A percentile compares a stretch with the other conserved stretches of the same genome.
Evolutionary conservation across 2,329 filamentous ascomycete genomes (phyloP).

Genomic region (Waltergamsia citrina): DNA sequence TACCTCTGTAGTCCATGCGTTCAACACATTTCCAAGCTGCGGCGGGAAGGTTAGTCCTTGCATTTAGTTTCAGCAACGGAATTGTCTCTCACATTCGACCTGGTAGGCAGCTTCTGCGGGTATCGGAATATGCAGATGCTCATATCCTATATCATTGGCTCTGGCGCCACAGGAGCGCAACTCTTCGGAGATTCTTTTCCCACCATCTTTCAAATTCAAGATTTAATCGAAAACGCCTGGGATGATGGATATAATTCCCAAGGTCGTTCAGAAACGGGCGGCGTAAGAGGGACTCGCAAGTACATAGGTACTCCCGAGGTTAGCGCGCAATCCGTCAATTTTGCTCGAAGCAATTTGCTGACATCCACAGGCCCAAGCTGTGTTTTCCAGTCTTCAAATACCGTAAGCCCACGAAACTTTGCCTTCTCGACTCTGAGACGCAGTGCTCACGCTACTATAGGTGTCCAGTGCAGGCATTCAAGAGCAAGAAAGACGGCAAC

Average conservation of each 20-base stretch:
- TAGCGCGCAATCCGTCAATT: too few relatives aligned
- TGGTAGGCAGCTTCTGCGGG: constrained; percentile 75
- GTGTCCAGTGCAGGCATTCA: constrained; percentile 54
- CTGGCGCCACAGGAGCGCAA: constrained; percentile 44
- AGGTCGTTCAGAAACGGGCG: constrained; percentile 74
- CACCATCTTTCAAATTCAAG: constrained; percentile 72
- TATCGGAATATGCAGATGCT: constrained; percentile 95
- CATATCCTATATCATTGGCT: constrained; percentile 63
- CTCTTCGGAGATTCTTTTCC: constrained; percentile 56
- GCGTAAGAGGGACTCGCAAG: constrained; percentile 80
- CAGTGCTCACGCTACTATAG: constrained; percentile 18
- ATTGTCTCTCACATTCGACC: neutral
- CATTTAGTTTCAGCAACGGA: neutral
- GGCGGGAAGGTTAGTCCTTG: constrained; percentile 48
- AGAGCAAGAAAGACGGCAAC: constrained; percentile 33
- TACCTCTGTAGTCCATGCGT: constrained; percentile 73
- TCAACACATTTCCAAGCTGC: constrained; percentile 72
- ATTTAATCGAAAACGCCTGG: constrained; percentile 83
- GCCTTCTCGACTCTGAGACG: too few relatives aligned
- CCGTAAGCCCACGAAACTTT: constrained; percentile 37
- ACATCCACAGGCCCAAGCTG: constrained; percentile 57
- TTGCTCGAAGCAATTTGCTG: neutral
- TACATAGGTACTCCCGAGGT: constrained; percentile 93
- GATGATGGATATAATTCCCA: constrained; percentile 70
- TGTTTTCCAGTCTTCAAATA: constrained; percentile 63